phyloP scores from a whole-genome alignment of 225 moss, liverwort and hornwort species.

The Bryum argenteum region DNA sequence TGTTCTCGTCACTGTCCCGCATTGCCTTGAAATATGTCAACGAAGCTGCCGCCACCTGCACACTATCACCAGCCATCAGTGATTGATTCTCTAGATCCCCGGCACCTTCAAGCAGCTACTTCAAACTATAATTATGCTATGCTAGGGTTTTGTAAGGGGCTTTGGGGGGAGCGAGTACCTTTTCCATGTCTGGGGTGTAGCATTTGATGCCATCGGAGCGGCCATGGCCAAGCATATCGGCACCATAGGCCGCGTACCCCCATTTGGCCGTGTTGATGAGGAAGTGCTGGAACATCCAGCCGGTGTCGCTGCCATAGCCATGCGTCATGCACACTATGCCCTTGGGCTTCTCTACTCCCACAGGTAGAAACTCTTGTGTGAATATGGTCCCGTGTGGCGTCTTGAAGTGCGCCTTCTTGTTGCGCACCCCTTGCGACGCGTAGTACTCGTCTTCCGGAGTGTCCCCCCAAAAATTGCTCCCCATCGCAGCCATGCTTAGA shows the following conservation, averaged over 20 bases:
- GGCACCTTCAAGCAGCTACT: neutral
- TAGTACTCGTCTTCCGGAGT: constrained; percentile 68
- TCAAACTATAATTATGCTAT: too few relatives aligned
- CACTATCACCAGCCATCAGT: neutral
- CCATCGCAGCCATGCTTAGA: constrained; percentile 32
- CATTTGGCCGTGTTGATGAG: constrained; percentile 50
- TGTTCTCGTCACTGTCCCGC: constrained; percentile 50
- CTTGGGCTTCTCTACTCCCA: constrained; percentile 40
- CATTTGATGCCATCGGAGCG: constrained; percentile 63
- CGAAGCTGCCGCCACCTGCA: constrained; percentile 51
- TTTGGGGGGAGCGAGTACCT: constrained; percentile 39
- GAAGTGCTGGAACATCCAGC: constrained; percentile 62
- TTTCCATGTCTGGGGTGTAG: constrained; percentile 51
- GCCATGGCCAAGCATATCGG: constrained; percentile 78
- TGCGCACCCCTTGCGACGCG: constrained; percentile 54
- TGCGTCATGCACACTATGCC: constrained; percentile 70
- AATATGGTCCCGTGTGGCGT: constrained; percentile 61
- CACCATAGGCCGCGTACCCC: constrained; percentile 66
- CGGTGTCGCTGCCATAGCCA: constrained; percentile 66
- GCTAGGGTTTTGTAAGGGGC: neutral
- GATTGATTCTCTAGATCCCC: neutral
- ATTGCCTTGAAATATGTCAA: constrained; percentile 62
- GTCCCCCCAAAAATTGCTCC: constrained; percentile 62
- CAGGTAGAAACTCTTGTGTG: constrained; percentile 63
- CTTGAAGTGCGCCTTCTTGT: constrained; percentile 44